phyloP scores from a whole-genome alignment of 352 stramenopile species.

The Globisporangium viniferum region DNA sequence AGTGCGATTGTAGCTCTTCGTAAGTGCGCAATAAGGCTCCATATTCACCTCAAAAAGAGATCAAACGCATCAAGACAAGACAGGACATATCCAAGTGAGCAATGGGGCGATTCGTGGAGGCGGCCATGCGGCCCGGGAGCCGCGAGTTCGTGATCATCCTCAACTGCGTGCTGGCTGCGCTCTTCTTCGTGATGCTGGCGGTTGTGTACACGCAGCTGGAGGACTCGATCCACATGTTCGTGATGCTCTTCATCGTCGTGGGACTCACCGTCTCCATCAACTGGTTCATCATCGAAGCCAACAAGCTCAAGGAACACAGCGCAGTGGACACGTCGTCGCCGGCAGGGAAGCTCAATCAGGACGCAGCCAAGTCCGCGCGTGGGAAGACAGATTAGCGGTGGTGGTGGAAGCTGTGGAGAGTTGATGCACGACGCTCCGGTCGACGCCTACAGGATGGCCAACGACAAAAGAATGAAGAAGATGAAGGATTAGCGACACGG shows the following conservation, averaged over 20 bases:
- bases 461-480: no score
- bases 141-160: constrained; percentile 71
- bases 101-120: constrained; percentile 44
- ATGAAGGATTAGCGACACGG: no score
- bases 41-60: background rate
- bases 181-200: constrained; percentile 70
- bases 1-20: background rate
- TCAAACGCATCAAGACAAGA: background rate
- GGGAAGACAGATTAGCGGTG: constrained; percentile 55
- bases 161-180: constrained; percentile 63
- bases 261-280: constrained; percentile 83
- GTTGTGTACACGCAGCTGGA: constrained; percentile 82
- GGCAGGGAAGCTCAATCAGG: constrained; percentile 9
- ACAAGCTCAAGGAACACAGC: constrained; percentile 52
- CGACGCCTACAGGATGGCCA: no score
- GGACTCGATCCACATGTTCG: constrained; percentile 78
- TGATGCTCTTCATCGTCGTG: constrained; percentile 82
- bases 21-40: background rate
- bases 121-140: constrained; percentile 60
- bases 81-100: background rate
- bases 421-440: background rate
- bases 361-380: constrained; percentile 18
- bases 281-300: constrained; percentile 81
- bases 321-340: background rate
- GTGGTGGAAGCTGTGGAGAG: background rate